Evolutionary conservation across 2,329 filamentous ascomycete genomes (phyloP), one percentile per base, ranked within the genome.

Genomic region (Purpureocillium takamizusanense): DNA sequence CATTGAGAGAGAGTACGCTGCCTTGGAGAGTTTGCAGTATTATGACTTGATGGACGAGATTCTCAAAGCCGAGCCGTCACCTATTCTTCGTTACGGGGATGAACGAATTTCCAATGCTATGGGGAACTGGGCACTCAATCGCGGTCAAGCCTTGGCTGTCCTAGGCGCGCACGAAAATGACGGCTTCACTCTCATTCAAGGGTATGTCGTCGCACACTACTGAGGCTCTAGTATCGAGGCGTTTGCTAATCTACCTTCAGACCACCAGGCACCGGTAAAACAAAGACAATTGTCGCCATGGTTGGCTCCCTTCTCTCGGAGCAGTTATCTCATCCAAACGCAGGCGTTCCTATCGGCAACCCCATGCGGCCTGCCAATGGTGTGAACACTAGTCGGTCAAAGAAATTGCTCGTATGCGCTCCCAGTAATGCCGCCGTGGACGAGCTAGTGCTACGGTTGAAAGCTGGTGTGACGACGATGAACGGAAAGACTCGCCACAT

Each of bases 401-500:
- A 94, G 63, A 98, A 97, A 60, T 70, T 98, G 18, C 74, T 98
- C 18, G 86, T 98, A 17, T 98, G 92, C 55, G 92, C 92, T n/a
- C 92, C 92, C 12, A 97, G 89, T 70, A 98, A 98, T 60, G 92
- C 92, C 7, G 92, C 92, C 25, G 92, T 98, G 6, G 92, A 98
- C 57, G 92, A 98, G 59, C 60, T 98, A 45, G 92, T 98, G 14
- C 80, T 95, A 59, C 83, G 92, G 65, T 74, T 98, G 53, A 97
- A 94, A 62, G 69, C 78, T 38, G 92, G 92, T 4, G 74, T 98
- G 37, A 90, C 81, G 53, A 89, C 86, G 1, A 70, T 76, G 42
- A 76, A 74, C 32, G 90, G 92, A 2, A 72, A 78, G 21, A 68
- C 70, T 11, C 81, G 85, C 48, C 84, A 85, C 46, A 75, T 97